Evolutionary conservation across 108 stramenopile genomes (phyloP), one percentile per base, ranked within the genome.

Genomic region (Pseudonitzschia multiseries): DNA sequence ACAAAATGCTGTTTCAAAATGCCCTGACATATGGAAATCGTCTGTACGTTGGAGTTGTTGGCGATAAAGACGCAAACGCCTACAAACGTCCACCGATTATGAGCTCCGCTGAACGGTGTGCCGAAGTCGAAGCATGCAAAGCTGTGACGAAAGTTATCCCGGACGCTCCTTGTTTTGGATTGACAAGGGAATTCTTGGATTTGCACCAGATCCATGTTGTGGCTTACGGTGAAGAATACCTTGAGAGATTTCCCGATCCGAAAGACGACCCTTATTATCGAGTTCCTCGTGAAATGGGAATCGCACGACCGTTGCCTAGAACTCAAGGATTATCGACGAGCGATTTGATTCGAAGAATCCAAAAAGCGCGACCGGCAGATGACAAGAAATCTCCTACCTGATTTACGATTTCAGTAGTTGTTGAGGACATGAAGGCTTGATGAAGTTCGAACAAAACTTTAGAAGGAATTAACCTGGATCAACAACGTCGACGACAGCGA

Each of bases 61-160:
- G 88, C 18, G 95, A 96, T 77, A 80, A 89, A 65, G 95, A 96
- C 72, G 92, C 92, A 69, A 70, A 83, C 26, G 71, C 72, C 8
- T 96, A 96, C 83, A 96, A 96, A 72, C 85, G 95, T 60, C 91
- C 91, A 46, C 95, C 95, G 41, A 93, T 96, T 62, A 96, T 96
- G 95, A 82, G 85, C 22, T 80, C 77, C 27, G 88, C 73, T 33
- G 95, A 96, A 83, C 84, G 95, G 44, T 93, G 91, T 74, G 95
- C 93, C 26, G 95, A 93, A 76, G 95, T 96, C 14, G 91, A 92
- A 82, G 93, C 87, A 6, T 93, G 92, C 81, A 96, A 96, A 71
- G 87, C 88, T 52, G 95, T 96, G 44, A 93, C 93, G 6, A 96
- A 94, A 73, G 93, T 96, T 65, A 93, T 96, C 52, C 86, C 79